phyloP scores from a whole-genome alignment of 2,329 filamentous ascomycete species.

The Tolypocladium sp. region DNA sequence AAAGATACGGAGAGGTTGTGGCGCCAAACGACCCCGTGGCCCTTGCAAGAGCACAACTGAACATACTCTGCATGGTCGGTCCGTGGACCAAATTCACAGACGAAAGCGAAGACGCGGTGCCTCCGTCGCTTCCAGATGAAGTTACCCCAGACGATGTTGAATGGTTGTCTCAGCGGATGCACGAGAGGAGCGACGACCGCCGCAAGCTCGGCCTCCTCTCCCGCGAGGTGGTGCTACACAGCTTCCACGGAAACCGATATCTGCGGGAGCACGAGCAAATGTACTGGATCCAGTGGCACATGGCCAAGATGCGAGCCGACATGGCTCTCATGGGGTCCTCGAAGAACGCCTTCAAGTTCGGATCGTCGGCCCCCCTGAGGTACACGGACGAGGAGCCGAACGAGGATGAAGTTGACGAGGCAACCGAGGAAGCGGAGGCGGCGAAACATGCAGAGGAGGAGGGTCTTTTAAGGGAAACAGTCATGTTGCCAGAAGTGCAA shows the following conservation, averaged over 20 bases:
- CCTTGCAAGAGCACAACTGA: conserved; percentile 52
- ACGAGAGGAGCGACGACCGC: conserved; percentile 47
- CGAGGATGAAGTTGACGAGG: conserved; percentile 6
- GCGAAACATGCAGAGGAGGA: background rate
- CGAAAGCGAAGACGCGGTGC: conserved; percentile 29
- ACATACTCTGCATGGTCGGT: conserved; percentile 50
- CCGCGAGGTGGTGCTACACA: conserved; percentile 47
- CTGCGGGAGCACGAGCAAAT: conserved; percentile 54
- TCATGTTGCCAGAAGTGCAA: background rate
- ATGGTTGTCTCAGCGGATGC: conserved; percentile 47
- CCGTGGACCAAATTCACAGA: conserved; percentile 52
- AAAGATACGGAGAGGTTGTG: conserved; percentile 51
- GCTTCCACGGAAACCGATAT: conserved; percentile 49
- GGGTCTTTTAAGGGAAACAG: background rate
- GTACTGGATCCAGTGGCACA: conserved; percentile 38
- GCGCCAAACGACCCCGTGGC: conserved; percentile 54
- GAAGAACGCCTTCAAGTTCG: conserved; percentile 10
- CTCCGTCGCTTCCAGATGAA: conserved; percentile 21
- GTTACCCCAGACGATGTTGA: conserved; percentile 39
- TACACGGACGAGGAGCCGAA: conserved; percentile 9
- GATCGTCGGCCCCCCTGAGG: conserved; percentile 8
- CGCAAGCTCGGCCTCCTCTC: conserved; percentile 49
- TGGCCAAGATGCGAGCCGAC: conserved; percentile 17
- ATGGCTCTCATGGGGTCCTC: conserved; percentile 5
- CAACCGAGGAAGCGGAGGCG: background rate